Conservation (phyloP, 352 stramenopile genomes). For the Pythium folliculosum region DNA sequence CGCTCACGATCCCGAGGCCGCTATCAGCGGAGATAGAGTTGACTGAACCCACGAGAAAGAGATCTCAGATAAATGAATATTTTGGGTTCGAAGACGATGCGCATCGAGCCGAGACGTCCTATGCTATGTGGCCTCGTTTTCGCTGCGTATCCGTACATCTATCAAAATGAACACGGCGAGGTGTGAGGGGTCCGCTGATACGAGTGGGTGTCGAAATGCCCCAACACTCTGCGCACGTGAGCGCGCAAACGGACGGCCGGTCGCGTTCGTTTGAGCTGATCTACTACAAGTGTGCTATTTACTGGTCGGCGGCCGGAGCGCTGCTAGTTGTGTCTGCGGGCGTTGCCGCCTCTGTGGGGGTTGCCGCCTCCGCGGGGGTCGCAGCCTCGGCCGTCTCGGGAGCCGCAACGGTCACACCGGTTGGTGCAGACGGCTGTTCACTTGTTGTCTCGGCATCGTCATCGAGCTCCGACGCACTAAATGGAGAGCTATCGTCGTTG, state of each 20-base stretch:
- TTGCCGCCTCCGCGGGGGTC: too few relatives aligned
- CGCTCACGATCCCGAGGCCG: conserved; percentile 26
- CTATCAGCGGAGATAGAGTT: background rate
- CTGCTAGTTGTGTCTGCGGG: background rate
- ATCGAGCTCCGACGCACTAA: conserved; percentile 21
- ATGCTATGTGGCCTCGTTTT: conserved; percentile 19
- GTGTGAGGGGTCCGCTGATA: background rate
- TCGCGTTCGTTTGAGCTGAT: conserved; percentile 17
- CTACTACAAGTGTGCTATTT: conserved; percentile 25
- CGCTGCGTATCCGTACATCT: conserved; percentile 25
- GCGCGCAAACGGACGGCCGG: conserved; percentile 10
- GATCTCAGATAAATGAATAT: conserved; percentile 19
- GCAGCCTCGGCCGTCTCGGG: background rate
- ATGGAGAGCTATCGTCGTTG: conserved; percentile 26
- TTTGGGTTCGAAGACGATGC: conserved; percentile 6
- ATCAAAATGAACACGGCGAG: conserved; percentile 26
- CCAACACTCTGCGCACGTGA: conserved; percentile 2
- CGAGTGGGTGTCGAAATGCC: background rate
- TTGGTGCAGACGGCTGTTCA: background rate
- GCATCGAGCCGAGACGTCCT: conserved; percentile 9
- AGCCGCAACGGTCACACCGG: background rate
- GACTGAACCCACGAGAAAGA: background rate
- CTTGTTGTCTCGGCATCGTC: background rate
- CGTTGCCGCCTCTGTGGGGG: background rate
- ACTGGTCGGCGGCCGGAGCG: conserved; percentile 3